Evolutionary conservation across 805 yeast species (phyloP).

Genomic region (Citeromyces matritensis): DNA sequence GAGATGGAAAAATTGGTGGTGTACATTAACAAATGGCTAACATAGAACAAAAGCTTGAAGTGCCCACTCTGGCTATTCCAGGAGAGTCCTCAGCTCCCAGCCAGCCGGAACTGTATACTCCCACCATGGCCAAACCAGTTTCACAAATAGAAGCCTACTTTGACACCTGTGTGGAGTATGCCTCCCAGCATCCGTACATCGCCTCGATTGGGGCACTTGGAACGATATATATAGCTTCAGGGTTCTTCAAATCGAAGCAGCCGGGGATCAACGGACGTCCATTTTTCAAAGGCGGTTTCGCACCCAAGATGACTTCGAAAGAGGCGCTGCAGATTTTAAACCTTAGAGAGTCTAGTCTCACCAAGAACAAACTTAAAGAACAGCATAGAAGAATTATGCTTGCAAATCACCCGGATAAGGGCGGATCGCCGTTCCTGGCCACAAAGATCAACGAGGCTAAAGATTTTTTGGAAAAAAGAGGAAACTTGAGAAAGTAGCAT

Average conservation of each 20-base stretch:
- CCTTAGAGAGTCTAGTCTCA: constrained; percentile 48
- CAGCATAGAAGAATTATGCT: constrained; percentile 77
- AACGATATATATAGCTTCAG: constrained; percentile 49
- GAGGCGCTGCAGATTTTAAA: constrained; percentile 83
- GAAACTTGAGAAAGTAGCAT: constrained; percentile 7
- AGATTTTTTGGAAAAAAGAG: constrained; percentile 59
- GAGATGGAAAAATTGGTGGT: background rate
- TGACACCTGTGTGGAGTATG: constrained; percentile 39
- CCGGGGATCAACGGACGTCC: constrained; percentile 56
- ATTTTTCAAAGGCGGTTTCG: constrained; percentile 81
- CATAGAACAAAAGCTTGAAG: constrained; percentile 20
- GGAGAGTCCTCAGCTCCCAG: constrained; percentile 21
- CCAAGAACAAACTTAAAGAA: constrained; percentile 54
- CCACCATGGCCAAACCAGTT: constrained; percentile 10
- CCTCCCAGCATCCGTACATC: constrained; percentile 66
- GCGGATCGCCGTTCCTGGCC: constrained; percentile 83
- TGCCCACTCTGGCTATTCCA: constrained; percentile 41
- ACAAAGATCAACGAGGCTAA: constrained; percentile 88
- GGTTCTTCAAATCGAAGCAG: constrained; percentile 46
- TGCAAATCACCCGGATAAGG: constrained; percentile 88
- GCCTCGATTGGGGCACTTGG: constrained; percentile 59
- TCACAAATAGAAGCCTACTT: constrained; percentile 41
- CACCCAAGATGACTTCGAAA: constrained; percentile 73
- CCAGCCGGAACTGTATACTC: constrained; percentile 6
- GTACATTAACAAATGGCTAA: background rate